Conservation (phyloP, 306 rosid genomes). For the Rosa persica region DNA sequence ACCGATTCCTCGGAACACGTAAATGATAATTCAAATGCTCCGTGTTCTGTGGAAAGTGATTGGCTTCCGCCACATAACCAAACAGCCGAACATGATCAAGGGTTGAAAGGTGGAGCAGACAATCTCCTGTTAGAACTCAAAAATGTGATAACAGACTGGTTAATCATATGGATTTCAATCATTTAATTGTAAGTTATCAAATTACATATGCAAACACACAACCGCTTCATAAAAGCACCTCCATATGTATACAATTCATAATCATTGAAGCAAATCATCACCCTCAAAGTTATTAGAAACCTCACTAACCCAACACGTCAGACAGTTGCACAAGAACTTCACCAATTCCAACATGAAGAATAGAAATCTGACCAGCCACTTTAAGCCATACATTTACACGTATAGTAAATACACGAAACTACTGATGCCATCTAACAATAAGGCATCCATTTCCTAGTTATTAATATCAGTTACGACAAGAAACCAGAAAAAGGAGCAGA, state of each 20-base stretch:
- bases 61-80: constrained; percentile 36
- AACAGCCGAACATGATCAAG: constrained; percentile 29
- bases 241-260: neutral
- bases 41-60: constrained; percentile 21
- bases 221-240: neutral
- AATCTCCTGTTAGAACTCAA: constrained; percentile 46
- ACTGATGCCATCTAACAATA: neutral
- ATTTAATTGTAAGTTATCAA: neutral
- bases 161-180: neutral
- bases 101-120: constrained; percentile 31
- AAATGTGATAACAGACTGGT: constrained; percentile 4
- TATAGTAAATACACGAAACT: neutral
- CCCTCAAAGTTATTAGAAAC: neutral
- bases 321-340: neutral
- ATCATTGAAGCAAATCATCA: neutral
- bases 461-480: neutral
- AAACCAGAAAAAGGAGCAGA: neutral
- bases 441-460: neutral
- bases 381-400: neutral
- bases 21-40: constrained; percentile 31
- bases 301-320: neutral
- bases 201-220: neutral
- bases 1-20: constrained; percentile 26
- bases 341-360: neutral
- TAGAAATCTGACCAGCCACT: neutral